These are phyloP conservation scores for Schizosaccharomyces pombe DNA, from an alignment of 805 yeast species.

Conservation along the genomic window DNA sequence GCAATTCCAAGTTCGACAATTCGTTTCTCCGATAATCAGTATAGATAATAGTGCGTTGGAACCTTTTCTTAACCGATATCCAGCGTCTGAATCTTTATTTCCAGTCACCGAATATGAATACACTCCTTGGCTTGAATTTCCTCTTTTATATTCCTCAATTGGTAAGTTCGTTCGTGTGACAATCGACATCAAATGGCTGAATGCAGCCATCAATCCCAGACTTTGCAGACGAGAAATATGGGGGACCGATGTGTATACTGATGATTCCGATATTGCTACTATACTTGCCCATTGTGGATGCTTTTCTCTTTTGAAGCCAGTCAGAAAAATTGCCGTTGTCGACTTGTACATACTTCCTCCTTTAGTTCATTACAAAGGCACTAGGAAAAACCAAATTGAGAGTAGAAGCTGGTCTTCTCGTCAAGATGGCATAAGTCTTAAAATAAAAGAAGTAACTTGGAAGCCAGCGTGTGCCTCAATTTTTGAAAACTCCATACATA, in stretches of 20 bases:
- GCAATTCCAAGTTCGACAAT: not conserved
- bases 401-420: slow-evolving; percentile 47
- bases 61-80: not conserved
- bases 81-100: not conserved
- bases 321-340: slow-evolving; percentile 19
- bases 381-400: slow-evolving; percentile 41
- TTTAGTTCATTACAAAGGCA: slow-evolving; percentile 39
- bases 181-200: not conserved
- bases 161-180: not conserved
- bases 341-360: slow-evolving; percentile 44
- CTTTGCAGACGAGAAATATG: slow-evolving; percentile 25
- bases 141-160: not conserved
- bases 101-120: not conserved
- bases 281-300: slow-evolving; percentile 52
- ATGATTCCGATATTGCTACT: slow-evolving; percentile 67
- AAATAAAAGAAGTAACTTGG: not conserved
- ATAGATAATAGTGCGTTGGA: not conserved
- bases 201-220: not conserved
- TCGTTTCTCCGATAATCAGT: not conserved
- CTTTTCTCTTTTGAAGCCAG: slow-evolving; percentile 20
- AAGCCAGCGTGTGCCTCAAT: not conserved
- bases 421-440: slow-evolving; percentile 64
- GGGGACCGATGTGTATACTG: slow-evolving; percentile 88
- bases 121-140: not conserved
- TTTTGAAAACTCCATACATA: not conserved